Conservation (phyloP, 2,329 filamentous ascomycete genomes). For the Simplicillium sp. region DNA sequence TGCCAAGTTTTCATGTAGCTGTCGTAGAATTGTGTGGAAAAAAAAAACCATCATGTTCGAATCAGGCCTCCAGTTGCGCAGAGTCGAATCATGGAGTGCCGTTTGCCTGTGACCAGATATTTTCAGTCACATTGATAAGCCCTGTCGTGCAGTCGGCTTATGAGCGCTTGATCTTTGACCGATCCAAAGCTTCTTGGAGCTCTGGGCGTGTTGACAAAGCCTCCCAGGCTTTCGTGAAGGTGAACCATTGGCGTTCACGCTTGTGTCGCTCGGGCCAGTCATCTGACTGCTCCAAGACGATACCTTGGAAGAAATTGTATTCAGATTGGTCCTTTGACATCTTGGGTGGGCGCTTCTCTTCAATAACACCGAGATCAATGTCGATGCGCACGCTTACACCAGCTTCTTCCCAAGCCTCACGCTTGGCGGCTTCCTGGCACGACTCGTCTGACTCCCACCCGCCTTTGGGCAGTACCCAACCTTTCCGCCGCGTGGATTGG, state of each 20-base stretch:
- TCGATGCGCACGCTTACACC: slow-evolving; percentile 81
- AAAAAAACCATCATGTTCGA: too few relatives aligned
- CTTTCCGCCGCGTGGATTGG: slow-evolving; percentile 80
- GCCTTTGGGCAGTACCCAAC: slow-evolving; percentile 95
- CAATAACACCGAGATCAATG: slow-evolving; percentile 77
- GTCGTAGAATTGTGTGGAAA: too few relatives aligned
- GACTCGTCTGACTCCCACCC: slow-evolving; percentile 95
- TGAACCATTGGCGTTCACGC: slow-evolving; percentile 83
- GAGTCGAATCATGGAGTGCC: too few relatives aligned
- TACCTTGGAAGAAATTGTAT: slow-evolving; percentile 80
- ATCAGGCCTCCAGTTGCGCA: too few relatives aligned
- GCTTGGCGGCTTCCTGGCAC: slow-evolving; percentile 71
- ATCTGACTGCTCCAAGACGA: slow-evolving; percentile 74
- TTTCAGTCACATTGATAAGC: too few relatives aligned
- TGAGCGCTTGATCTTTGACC: slow-evolving; percentile 57
- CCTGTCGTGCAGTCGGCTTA: too few relatives aligned
- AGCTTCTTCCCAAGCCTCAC: slow-evolving; percentile 97
- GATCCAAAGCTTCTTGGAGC: slow-evolving; percentile 75
- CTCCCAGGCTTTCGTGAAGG: slow-evolving; percentile 70
- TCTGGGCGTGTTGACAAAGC: slow-evolving; percentile 73
- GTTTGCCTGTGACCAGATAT: too few relatives aligned
- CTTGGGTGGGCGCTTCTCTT: slow-evolving; percentile 75
- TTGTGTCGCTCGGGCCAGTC: slow-evolving; percentile 95
- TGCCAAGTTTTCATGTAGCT: too few relatives aligned
- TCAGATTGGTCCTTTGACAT: slow-evolving; percentile 51